Base-by-base conservation (phyloP, 768 basidiomycete genomes). In the Cantharellus anzutake region DNA sequence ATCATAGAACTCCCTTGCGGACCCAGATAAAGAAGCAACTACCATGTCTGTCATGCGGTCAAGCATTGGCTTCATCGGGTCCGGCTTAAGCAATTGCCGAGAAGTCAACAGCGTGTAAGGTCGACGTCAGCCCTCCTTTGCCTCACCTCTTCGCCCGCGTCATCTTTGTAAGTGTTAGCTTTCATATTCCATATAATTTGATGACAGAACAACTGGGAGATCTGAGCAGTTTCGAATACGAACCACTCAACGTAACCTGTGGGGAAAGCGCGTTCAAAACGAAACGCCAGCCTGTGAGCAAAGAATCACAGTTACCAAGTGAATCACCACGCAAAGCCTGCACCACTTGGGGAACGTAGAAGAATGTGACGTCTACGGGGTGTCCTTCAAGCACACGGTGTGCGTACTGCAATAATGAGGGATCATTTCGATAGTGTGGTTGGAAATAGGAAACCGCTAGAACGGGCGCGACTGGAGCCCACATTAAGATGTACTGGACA, bases 171-270 rank as follows among this genome's bases (percentile, higher is more conserved):
- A 63, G 87, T 91, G 67, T 99, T 99, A 3, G 96, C 96, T 67
- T 94, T 94, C 96, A 98, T 98, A 69, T 98, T 99, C 96, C 96
- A 99, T 63, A 99, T 89, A 63, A 98, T 98, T 73, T 99, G 96
- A 68, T 99, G 96, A 68, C 96, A 99, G 74, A 99, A 99, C 34
- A 91, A 71, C 68, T 94, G 93, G 2, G 94, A 98, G 58, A 98
- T 90, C 72, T 89, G 94, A 4, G 94, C 85, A 0, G 93, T 96
- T 73, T 98, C 93, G 64, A 92, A 91, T 65, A 98, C 89, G 76
- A 97, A 99, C 29, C 83, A 81, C 60, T 85, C 80, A 38, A 98
- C 90, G 71, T 98, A 98, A 16, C 89, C 94, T 93, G 63, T 2
- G 39, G 14, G 55, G 52, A 58, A 35, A 20, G 3, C 38, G 44